Evolutionary conservation across 2,329 filamentous ascomycete species (phyloP), one percentile per base, ranked within the genome.

Genomic region (Fusarium denticulatum): DNA sequence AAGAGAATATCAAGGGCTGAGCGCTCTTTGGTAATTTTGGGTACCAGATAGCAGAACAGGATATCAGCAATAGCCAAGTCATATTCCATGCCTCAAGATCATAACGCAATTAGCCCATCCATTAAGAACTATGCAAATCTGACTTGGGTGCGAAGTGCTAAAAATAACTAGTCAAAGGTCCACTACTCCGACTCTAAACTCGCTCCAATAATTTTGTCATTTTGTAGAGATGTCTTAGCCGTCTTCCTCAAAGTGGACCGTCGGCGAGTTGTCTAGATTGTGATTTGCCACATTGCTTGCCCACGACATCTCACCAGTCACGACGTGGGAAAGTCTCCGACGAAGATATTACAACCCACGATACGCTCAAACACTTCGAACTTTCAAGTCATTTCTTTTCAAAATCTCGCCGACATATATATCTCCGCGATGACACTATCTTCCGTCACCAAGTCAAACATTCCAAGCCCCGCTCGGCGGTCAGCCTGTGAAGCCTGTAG

Each of bases 401-500:
- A 22, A 5, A 22, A 52, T 52, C 43, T 58, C 43, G 30, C 60
- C 60, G 49, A 9, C 5, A 5, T 24, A 0, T 12, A 40, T 55
- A 15, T 55, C 20, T 28, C 24, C 24, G 50, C 34, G 8, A 55
- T 55, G 50, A 10, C 34, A 14, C 5, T n/a, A 3, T 4, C 3
- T 16, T 30, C 22, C 8, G 7, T 12, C 2, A 18, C 18, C 1
- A 57, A 47, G 28, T 20, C 18, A 3, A 22, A 6, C 14, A 2
- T 18, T 7, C 22, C 2, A 3, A 24, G 36, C 11, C 43, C 46
- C 6, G 22, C 39, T n/a, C 26, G 40, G 9, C 63, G 63, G 5
- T 55, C 60, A 9, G 60, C 63, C 22, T 65, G 60, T 18, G 60
- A 64, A 7, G 5, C 34, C n/a, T 65, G 63, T 22, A 34, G 63